Evolutionary conservation across 495 filamentous ascomycete genomes (phyloP), one percentile per base, ranked within the genome.

Genomic region (Neurospora hispaniola): DNA sequence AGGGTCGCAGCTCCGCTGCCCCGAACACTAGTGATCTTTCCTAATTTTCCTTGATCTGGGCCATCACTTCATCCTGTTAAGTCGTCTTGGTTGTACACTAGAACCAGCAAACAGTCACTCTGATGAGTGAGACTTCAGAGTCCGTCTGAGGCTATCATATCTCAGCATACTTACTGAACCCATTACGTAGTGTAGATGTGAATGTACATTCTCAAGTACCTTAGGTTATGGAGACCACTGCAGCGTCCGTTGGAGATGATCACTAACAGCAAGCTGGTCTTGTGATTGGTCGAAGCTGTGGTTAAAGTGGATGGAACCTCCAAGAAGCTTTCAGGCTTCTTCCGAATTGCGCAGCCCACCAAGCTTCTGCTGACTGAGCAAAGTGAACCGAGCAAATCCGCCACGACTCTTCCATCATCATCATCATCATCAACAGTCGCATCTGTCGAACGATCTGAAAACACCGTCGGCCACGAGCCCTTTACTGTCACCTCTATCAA

Each of bases 281-380:
- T 35, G 23, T 66, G 27, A 66, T 66, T 66, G 54, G 54, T 5
- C 35, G 14, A 66, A 18, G 12, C 23, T 62, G 12, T 62, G 54
- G 20, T 4, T 62, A 27, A 66, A 35, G 54, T 66, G 54, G 54
- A 72, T 79, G 74, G 78, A 80, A 80, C 40, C 78, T 74, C n/a
- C 69, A 73, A 75, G 78, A 80, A 80, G 35, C 68, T 66, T 38
- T 66, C 54, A 66, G 54, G 54, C 54, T 38, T 66, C 54, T 66
- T 66, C 27, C 54, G 54, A 66, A 66, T 66, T 66, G 54, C 54
- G 54, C 27, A 66, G 54, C 54, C 18, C 54, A 35, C 54, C 54
- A 62, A 66, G 18, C 54, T 66, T 16, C 54, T 39, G 77, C 76
- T 80, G 78, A 80, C 78, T 75, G 75, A 77, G 73, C 54, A 18